Percentiles rank a stretch among this genome's conserved stretches.
These are phyloP conservation scores for Excoecaria agallocha DNA, from an alignment of 345 rosid species.

Conservation along the genomic window DNA sequence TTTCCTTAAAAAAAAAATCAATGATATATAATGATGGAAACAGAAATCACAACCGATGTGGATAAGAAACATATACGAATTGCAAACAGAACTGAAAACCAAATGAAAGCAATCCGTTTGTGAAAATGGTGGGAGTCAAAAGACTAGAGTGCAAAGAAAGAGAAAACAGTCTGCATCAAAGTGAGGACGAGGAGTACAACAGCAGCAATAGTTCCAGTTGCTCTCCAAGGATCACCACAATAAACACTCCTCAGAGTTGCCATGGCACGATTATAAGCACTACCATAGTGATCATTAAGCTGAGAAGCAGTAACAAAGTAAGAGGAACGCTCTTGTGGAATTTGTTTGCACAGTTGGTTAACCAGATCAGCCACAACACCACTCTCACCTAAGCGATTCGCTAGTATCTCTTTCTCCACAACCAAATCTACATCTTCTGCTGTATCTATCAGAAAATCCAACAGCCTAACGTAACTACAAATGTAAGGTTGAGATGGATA, in stretches of 20 bases:
- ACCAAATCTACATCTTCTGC: slow-evolving; percentile 18
- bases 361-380: slow-evolving; percentile 2
- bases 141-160: not conserved
- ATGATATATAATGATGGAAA: no score
- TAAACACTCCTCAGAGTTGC: slow-evolving; percentile 8
- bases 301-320: not conserved
- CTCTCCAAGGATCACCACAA: slow-evolving; percentile 18
- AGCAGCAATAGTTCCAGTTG: slow-evolving; percentile 16
- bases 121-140: not conserved
- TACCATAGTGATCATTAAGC: not conserved
- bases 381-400: not conserved
- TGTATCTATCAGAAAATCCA: slow-evolving; percentile 6
- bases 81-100: no score
- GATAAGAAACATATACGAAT: no score
- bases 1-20: no score
- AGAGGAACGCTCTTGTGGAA: not conserved
- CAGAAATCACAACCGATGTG: no score
- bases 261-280: slow-evolving; percentile 1
- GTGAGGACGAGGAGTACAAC: slow-evolving; percentile 8
- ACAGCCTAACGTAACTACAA: not conserved
- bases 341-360: slow-evolving; percentile 6
- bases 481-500: not conserved
- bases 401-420: slow-evolving; percentile 9
- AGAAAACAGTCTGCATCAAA: not conserved
- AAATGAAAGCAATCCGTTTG: no score